phyloP scores from a whole-genome alignment of 108 stramenopile genomes.

The Cyclostephanos tholiformis region DNA sequence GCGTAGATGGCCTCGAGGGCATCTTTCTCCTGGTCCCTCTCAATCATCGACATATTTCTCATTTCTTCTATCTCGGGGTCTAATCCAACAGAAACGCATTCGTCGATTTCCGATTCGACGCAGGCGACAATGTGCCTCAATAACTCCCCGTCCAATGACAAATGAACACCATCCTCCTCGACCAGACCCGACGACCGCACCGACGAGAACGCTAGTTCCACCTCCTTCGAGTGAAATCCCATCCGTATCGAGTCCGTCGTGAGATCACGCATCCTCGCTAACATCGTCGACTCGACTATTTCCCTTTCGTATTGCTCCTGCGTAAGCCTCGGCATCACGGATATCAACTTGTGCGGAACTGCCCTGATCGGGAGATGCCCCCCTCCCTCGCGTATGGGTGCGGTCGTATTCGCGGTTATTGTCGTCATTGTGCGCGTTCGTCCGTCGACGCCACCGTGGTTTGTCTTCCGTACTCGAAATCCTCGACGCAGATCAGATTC shows the following conservation, averaged over 20 bases:
- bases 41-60: constrained; percentile 53
- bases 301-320: constrained; percentile 51
- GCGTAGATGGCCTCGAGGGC: constrained; percentile 75
- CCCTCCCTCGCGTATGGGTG: too few relatives aligned
- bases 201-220: constrained; percentile 15
- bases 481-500: constrained; percentile 59
- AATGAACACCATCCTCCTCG: constrained; percentile 13
- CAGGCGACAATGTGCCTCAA: constrained; percentile 20
- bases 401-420: background rate
- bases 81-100: too few relatives aligned
- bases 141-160: constrained; percentile 6
- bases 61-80: constrained; percentile 23
- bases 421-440: background rate
- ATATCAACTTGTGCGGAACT: constrained; percentile 72
- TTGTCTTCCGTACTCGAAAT: constrained; percentile 45
- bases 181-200: background rate
- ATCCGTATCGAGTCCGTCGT: constrained; percentile 29
- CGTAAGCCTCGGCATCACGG: constrained; percentile 50
- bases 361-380: constrained; percentile 41
- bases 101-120: constrained; percentile 1
- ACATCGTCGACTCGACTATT: constrained; percentile 9
- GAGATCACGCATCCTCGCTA: constrained; percentile 19
- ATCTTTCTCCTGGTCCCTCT: constrained; percentile 67
- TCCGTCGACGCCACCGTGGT: background rate
- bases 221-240: constrained; percentile 33